phyloP scores from a whole-genome alignment of 192 early-diverging fungal genomes.

The Entomortierella lignicola region DNA sequence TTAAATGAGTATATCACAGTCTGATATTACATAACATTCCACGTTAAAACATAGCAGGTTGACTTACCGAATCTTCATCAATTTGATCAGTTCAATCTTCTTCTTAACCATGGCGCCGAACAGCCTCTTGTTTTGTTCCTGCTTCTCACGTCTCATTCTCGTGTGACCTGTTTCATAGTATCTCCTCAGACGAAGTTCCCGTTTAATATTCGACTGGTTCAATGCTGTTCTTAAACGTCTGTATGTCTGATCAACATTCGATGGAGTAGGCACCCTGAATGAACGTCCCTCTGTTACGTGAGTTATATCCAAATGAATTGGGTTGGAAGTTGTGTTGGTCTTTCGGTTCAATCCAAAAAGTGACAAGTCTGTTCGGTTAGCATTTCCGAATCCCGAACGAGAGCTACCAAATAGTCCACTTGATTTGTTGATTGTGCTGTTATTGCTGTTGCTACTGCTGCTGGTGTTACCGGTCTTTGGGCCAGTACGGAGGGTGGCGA shows the following conservation, averaged over 20 bases:
- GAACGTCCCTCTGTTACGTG: slow-evolving; percentile 45
- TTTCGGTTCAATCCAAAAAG: slow-evolving; percentile 23
- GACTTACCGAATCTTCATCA: slow-evolving; percentile 54
- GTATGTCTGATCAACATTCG: slow-evolving; percentile 28
- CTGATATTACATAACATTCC: not conserved
- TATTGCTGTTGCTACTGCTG: slow-evolving; percentile 10
- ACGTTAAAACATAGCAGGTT: not conserved
- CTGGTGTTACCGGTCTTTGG: not conserved
- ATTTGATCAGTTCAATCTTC: slow-evolving; percentile 53
- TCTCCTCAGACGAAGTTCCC: slow-evolving; percentile 35
- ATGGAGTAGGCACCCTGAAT: slow-evolving; percentile 21
- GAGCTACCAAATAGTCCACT: slow-evolving; percentile 23
- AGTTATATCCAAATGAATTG: slow-evolving; percentile 46
- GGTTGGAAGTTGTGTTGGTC: slow-evolving; percentile 49
- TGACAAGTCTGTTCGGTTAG: slow-evolving; percentile 1
- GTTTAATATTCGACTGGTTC: slow-evolving; percentile 50
- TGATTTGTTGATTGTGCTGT: not conserved
- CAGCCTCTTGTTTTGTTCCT: slow-evolving; percentile 49
- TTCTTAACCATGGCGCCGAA: slow-evolving; percentile 52
- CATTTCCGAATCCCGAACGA: not conserved
- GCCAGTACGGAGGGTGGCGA: not conserved
- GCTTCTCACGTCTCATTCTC: slow-evolving; percentile 46
- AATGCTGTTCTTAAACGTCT: slow-evolving; percentile 27
- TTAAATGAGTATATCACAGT: no score
- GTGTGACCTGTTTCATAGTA: slow-evolving; percentile 38